Evolutionary conservation across 306 rosid species (phyloP).

Genomic region (Cucurbita ficifolia): DNA sequence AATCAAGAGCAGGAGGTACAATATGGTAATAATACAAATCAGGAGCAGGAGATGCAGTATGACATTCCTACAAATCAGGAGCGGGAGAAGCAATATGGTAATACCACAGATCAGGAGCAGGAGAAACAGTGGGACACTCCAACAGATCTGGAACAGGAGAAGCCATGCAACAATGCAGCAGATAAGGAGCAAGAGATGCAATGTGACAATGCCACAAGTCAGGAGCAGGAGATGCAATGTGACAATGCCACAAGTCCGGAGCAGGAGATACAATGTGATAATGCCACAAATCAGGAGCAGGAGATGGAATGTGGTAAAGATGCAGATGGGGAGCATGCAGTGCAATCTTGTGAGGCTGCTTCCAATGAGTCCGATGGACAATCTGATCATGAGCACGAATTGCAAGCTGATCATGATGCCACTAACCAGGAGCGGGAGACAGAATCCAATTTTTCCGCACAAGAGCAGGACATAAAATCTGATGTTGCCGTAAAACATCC

Average conservation of each 20-base stretch:
- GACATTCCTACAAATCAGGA: background rate
- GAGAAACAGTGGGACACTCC: background rate
- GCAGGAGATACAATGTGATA: background rate
- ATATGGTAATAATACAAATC: background rate
- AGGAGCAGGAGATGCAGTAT: background rate
- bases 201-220: background rate
- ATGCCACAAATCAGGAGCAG: background rate
- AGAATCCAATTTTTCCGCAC: background rate
- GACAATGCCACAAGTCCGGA: background rate
- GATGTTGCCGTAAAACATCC: background rate
- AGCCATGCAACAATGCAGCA: background rate
- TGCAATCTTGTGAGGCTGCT: background rate
- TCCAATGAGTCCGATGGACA: background rate
- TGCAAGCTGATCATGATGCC: background rate
- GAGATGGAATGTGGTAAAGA: background rate
- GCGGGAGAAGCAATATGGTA: background rate
- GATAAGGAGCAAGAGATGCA: background rate
- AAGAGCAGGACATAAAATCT: background rate
- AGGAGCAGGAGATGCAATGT: background rate
- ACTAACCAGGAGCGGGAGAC: background rate
- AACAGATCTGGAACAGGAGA: background rate
- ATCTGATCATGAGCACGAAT: background rate
- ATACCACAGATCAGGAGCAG: background rate
- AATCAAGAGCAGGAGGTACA: background rate
- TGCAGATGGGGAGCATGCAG: background rate